Base-by-base conservation (phyloP, 495 filamentous ascomycete species). In the Penicillium bialowiezense region DNA sequence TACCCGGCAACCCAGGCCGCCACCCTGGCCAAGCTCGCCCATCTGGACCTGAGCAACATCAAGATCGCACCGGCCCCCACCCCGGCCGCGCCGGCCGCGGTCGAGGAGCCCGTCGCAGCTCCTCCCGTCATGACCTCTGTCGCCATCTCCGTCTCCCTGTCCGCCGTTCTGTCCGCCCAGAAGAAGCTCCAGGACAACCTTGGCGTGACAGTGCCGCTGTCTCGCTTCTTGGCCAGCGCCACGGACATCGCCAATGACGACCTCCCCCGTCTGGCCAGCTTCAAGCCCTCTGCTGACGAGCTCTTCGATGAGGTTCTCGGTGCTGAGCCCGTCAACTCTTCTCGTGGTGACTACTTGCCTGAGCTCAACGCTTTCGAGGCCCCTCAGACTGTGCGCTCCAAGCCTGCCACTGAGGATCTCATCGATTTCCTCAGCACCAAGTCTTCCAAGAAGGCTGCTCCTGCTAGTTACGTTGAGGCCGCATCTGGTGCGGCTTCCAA, bases 31-130 rank as follows among this genome's bases (percentile, higher is more conserved):
- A 86, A 93, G 63, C 82, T 91, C 26, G 69, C 74, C 32, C 89
- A 95, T 64, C 79, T 98, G 20, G 95, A 97, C 67, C 80, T 97
- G 45, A 93, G 87, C 72, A 95, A 97, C 70, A 90, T 97, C 74
- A 95, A 96, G 77, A 73, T 90, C 49, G 83, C 85, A 15, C 70
- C 79, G n/a, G 70, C 83, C 18, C 71, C 77, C 34, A 67, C 73
- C 36, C 74, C 76, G 29, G 67, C 66, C 29, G 61, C 65, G 31
- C 65, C 74, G 14, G 62, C 70, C n/a, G 59, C 70, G 17, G 55
- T 64, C 40, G 44, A 56, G 3, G 67, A 77, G 18, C 65, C 67
- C 7, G 67, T 65, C 38, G 56, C 66, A 14, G 56, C 63, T 24
- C 54, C 64, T 5, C 58, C 59, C 3, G 67, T 63, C 14, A 68